These are phyloP conservation scores for Infundibulicybe gibba DNA, from an alignment of 768 basidiomycete species.

Conservation along the genomic window DNA sequence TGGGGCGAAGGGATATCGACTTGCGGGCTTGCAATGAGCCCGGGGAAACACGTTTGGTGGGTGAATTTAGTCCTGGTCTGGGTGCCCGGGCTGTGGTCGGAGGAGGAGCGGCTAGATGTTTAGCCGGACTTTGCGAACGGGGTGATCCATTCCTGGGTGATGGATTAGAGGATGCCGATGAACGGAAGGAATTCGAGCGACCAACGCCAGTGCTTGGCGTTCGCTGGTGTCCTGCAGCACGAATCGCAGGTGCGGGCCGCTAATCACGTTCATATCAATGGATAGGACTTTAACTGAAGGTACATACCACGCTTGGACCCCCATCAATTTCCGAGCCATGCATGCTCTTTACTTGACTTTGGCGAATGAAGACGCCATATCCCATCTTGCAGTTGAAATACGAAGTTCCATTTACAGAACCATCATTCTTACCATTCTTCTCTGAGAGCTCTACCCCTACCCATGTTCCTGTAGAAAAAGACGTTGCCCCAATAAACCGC, in stretches of 20 bases:
- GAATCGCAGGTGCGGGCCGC: constrained; percentile 23
- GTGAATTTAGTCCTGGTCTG: constrained; percentile 38
- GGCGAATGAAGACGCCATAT: constrained; percentile 87
- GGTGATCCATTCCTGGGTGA: constrained; percentile 51
- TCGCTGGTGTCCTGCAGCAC: constrained; percentile 53
- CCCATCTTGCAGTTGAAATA: constrained; percentile 81
- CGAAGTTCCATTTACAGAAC: constrained; percentile 67
- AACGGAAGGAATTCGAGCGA: constrained; percentile 27
- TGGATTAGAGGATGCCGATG: neutral
- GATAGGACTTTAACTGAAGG: neutral
- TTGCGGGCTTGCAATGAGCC: constrained; percentile 46
- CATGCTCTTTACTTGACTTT: constrained; percentile 74
- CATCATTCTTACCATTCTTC: constrained; percentile 93
- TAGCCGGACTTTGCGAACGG: constrained; percentile 64
- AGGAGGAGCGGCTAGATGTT: constrained; percentile 23
- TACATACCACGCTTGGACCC: neutral
- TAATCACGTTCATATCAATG: constrained; percentile 6
- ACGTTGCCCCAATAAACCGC: constrained; percentile 80
- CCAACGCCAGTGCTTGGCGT: constrained; percentile 44
- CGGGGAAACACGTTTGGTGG: constrained; percentile 51
- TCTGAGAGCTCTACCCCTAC: constrained; percentile 87
- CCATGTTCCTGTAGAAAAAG: constrained; percentile 90
- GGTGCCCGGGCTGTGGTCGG: constrained; percentile 23
- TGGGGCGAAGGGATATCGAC: constrained; percentile 39
- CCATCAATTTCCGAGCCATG: constrained; percentile 42